Evolutionary conservation across 1,284 basidiomycete species (phyloP).

Genomic region (Psilocybe mexicana): DNA sequence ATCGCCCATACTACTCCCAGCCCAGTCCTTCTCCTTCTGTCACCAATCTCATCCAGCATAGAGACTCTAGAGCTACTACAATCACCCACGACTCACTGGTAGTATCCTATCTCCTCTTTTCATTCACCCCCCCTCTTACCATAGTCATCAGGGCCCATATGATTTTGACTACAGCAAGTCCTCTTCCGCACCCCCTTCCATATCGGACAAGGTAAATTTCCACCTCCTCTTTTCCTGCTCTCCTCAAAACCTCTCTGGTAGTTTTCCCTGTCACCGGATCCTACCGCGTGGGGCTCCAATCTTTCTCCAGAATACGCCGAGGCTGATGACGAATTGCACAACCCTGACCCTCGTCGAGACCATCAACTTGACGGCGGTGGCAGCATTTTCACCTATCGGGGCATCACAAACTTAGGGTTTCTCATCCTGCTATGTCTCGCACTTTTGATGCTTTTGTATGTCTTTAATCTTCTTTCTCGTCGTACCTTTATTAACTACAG

Average conservation of each 20-base stretch:
- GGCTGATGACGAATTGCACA: constrained; percentile 72
- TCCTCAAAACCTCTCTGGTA: constrained; percentile 28
- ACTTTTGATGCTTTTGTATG: constrained; percentile 75
- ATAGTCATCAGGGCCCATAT: constrained; percentile 11
- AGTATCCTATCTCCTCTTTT: background rate
- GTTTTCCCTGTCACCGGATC: constrained; percentile 76
- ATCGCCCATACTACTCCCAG: constrained; percentile 32
- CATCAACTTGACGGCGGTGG: constrained; percentile 60
- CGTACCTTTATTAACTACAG: constrained; percentile 6
- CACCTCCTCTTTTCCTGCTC: constrained; percentile 1
- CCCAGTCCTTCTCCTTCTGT: constrained; percentile 48
- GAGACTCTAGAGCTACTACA: constrained; percentile 4
- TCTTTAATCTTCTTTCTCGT: constrained; percentile 10
- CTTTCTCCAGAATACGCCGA: constrained; percentile 59
- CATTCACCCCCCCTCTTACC: no score
- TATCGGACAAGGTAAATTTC: constrained; percentile 48
- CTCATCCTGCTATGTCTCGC: constrained; percentile 61
- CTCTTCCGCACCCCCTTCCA: constrained; percentile 31
- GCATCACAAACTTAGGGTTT: constrained; percentile 78
- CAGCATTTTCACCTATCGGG: constrained; percentile 69
- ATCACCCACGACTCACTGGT: constrained; percentile 16
- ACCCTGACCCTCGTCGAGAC: constrained; percentile 74
- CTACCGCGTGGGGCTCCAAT: constrained; percentile 65
- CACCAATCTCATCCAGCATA: constrained; percentile 48
- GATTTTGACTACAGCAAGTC: constrained; percentile 16